These are phyloP conservation scores for Pharnaceum exiguum DNA, from an alignment of 148 eudicot genomes.

Conservation along the genomic window DNA sequence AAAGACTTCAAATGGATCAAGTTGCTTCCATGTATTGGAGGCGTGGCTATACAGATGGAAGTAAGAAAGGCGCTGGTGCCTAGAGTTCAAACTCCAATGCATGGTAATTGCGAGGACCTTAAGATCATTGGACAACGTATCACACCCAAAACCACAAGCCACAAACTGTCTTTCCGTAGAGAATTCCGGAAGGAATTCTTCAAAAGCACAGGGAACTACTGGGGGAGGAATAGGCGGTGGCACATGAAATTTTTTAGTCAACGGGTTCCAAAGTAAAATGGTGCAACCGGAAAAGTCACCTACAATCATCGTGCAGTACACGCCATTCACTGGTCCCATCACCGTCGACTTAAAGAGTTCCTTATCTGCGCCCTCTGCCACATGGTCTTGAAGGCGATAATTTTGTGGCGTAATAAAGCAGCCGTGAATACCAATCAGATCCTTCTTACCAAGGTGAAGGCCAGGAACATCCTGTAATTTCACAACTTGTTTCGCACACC, in stretches of 20 bases:
- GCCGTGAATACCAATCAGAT: no score
- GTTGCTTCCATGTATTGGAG: background rate
- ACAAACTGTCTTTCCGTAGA: background rate
- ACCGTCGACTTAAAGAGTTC: background rate
- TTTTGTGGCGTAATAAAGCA: background rate
- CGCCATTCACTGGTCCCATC: constrained; percentile 3
- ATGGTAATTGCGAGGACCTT: background rate
- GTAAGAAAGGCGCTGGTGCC: background rate
- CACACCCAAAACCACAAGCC: background rate
- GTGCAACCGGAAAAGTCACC: no score
- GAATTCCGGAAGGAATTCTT: background rate
- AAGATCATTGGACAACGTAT: background rate
- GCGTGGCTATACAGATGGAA: background rate
- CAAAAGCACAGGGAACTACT: background rate
- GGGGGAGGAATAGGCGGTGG: background rate
- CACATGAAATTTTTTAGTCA: background rate
- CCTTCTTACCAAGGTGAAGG: no score
- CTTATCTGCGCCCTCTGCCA: background rate
- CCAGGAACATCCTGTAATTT: no score
- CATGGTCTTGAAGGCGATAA: background rate
- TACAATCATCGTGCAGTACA: background rate
- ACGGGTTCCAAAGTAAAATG: background rate
- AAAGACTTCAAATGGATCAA: background rate
- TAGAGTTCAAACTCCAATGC: background rate
- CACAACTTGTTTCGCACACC: no score